Evolutionary conservation across 148 eudicot species (phyloP).

Genomic region (Euryodendron excelsum): DNA sequence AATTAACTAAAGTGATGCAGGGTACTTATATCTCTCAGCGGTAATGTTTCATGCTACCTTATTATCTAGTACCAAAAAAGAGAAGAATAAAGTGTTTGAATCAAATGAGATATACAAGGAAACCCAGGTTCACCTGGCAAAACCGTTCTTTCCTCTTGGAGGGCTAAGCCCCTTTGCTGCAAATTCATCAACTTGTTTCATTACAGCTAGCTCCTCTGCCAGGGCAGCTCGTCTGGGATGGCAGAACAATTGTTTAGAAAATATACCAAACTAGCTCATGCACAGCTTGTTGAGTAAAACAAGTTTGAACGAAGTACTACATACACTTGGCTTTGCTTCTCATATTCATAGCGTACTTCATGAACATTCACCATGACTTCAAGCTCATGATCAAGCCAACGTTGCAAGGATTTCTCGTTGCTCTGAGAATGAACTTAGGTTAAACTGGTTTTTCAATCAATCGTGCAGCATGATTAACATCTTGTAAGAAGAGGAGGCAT

Average conservation of each 20-base stretch:
- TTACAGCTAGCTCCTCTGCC: constrained; percentile 90
- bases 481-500: constrained; percentile 4
- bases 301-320: background rate
- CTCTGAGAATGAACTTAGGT: constrained; percentile 5
- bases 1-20: background rate
- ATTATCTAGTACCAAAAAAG: too few species aligned
- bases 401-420: constrained; percentile 16
- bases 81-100: too few species aligned
- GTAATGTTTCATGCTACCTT: too few species aligned
- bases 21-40: too few species aligned
- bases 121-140: constrained; percentile 57
- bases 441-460: constrained; percentile 11
- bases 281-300: background rate
- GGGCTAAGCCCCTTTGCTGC: constrained; percentile 86
- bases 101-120: background rate
- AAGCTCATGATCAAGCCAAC: constrained; percentile 25
- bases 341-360: constrained; percentile 23
- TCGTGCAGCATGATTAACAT: constrained; percentile 5
- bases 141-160: constrained; percentile 88
- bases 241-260: constrained; percentile 10
- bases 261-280: constrained; percentile 3
- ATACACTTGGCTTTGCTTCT: constrained; percentile 20
- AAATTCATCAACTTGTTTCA: constrained; percentile 89
- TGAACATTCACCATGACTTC: constrained; percentile 24
- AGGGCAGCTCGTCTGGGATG: constrained; percentile 85